Evolutionary conservation across 2,329 filamentous ascomycete species (phyloP), one percentile per base, ranked within the genome.

Genomic region (Stagonosporopsis tanaceti): DNA sequence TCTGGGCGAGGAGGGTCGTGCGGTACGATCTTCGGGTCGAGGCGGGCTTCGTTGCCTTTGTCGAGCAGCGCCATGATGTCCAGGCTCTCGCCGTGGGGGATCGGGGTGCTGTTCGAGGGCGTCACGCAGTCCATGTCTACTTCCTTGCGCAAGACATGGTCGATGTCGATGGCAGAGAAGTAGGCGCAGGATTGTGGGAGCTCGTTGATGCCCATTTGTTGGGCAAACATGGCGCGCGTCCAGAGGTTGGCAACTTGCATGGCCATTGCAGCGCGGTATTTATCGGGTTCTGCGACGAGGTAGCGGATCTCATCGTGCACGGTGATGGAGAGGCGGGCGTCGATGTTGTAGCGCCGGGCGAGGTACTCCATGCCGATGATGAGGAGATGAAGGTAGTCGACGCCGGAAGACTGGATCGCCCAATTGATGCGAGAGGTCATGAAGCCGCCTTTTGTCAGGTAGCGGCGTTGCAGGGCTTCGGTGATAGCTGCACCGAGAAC

Each of bases 261-360:
- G 1, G 96, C 95, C 87, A 99, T 90, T 11, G 94, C 94, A 2
- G 91, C 88, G 38, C 90, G 87, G 71, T 98, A 99, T 69, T 89
- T 91, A 77, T 99, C 93, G 59, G 90, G 82, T 2, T 93, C 85
- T 69, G 89, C 89, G 39, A 97, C 93, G 0, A 99, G 83, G 70
- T 99, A 99, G 15, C 95, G 86, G 61, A 99, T 98, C 77, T 99
- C 96, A 70, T 99, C 96, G 74, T 99, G 95, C 0, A 99, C 95
- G 0, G 94, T 98, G 60, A 99, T 92, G 15, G 94, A 87, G 1
- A 99, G 81, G 1, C 96, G 91, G 4, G 93, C 93, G 51, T 91
- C 78, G 59, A 99, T 87, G 68, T 91, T 93, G 81, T 90, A 99
- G 5, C 89, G 90, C 2, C 92, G 87, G 50, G 89, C 89, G 3